Percentiles rank a stretch among this genome's conserved stretches.
phyloP scores from a whole-genome alignment of 2,329 filamentous ascomycete species.

The Neonectria ditissima region DNA sequence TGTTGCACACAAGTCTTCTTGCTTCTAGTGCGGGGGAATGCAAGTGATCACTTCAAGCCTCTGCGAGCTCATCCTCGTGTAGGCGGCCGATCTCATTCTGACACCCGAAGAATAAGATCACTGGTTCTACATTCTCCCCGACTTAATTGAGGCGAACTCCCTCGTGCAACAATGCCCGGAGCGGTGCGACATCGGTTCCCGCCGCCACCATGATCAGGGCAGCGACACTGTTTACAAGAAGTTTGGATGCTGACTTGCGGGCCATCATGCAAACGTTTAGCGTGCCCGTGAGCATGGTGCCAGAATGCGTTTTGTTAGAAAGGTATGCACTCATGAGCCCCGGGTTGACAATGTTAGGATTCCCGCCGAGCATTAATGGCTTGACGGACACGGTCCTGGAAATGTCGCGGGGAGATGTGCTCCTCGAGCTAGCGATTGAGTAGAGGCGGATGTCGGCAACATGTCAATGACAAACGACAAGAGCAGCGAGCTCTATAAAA shows the following conservation, averaged over 20 bases:
- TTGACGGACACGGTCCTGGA: slow-evolving; percentile 22
- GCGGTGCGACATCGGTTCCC: slow-evolving; percentile 24
- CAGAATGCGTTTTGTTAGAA: neutral
- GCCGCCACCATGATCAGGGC: slow-evolving; percentile 27
- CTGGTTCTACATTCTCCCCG: slow-evolving; percentile 13
- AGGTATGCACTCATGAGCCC: slow-evolving; percentile 23
- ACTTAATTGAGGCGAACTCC: slow-evolving; percentile 14
- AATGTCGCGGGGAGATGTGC: slow-evolving; percentile 20
- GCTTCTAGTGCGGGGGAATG: slow-evolving; percentile 13
- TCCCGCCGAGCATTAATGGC: slow-evolving; percentile 3
- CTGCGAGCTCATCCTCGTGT: slow-evolving; percentile 14
- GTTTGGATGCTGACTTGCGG: slow-evolving; percentile 20
- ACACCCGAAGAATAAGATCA: slow-evolving; percentile 28
- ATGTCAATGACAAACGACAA: slow-evolving; percentile 20
- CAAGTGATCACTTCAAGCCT: slow-evolving; percentile 15
- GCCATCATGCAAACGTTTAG: slow-evolving; percentile 9
- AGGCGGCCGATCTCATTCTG: slow-evolving; percentile 18
- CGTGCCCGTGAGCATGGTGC: neutral
- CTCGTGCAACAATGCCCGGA: slow-evolving; percentile 26
- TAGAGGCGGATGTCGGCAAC: slow-evolving; percentile 16
- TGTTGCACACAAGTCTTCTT: slow-evolving; percentile 25
- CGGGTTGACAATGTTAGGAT: slow-evolving; percentile 5
- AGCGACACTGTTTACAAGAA: slow-evolving; percentile 1
- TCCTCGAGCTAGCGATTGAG: slow-evolving; percentile 28
- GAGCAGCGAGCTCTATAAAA: slow-evolving; percentile 10